Conservation (phyloP, 495 filamentous ascomycete genomes). For the Aspergillus bridgeri region DNA sequence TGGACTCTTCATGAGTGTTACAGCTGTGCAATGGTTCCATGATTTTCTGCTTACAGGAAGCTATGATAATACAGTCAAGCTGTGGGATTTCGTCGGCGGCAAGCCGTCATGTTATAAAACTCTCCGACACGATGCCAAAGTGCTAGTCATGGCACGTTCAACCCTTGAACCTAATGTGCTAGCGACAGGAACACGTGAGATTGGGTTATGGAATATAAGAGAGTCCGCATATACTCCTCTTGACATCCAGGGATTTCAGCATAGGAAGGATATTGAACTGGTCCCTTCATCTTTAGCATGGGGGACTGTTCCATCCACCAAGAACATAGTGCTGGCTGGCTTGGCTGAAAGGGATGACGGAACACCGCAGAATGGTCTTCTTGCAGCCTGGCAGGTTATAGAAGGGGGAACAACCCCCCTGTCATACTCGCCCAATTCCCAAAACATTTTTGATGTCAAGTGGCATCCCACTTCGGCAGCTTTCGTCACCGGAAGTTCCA, state of each 20-base stretch:
- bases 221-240: constrained; percentile 14
- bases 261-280: constrained; percentile 51
- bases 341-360: constrained; percentile 63
- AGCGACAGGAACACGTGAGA: constrained; percentile 46
- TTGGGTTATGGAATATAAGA: constrained; percentile 32
- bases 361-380: constrained; percentile 58
- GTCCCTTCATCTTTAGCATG: constrained; percentile 70
- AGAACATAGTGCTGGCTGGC: constrained; percentile 66
- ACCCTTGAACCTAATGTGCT: constrained; percentile 35
- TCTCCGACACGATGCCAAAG: constrained; percentile 61
- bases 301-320: constrained; percentile 51
- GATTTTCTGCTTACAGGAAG: constrained; percentile 69
- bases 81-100: constrained; percentile 57
- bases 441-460: constrained; percentile 75
- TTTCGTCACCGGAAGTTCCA: constrained; percentile 58
- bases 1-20: constrained; percentile 75
- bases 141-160: constrained; percentile 68
- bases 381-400: constrained; percentile 66
- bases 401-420: constrained; percentile 45
- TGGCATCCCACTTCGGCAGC: constrained; percentile 64
- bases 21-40: constrained; percentile 68
- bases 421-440: constrained; percentile 47
- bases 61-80: constrained; percentile 74
- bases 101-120: constrained; percentile 42
- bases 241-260: constrained; percentile 16